Evolutionary conservation across 148 eudicot genomes (phyloP).

Genomic region (Heliosperma pusillum): DNA sequence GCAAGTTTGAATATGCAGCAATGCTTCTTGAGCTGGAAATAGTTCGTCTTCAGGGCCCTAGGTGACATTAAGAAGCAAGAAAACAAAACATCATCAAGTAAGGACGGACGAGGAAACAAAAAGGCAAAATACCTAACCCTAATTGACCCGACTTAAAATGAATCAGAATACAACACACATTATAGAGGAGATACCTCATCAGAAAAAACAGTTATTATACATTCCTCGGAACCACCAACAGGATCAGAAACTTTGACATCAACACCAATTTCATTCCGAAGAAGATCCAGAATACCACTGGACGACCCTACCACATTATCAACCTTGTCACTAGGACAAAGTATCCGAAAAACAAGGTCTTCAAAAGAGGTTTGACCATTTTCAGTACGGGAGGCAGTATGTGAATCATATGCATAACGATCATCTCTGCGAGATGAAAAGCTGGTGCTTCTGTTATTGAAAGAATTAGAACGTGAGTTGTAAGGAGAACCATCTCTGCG

Average conservation of each 20-base stretch:
- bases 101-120: background rate
- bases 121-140: background rate
- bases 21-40: slow-evolving; percentile 98
- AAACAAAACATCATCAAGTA: slow-evolving; percentile 14
- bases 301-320: slow-evolving; percentile 71
- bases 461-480: slow-evolving; percentile 48
- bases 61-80: slow-evolving; percentile 10
- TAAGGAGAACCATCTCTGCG: slow-evolving; percentile 53
- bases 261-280: slow-evolving; percentile 87
- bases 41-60: slow-evolving; percentile 96
- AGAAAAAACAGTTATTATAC: slow-evolving; percentile 60
- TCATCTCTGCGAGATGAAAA: slow-evolving; percentile 49
- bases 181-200: slow-evolving; percentile 58
- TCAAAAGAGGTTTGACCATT: slow-evolving; percentile 50
- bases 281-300: slow-evolving; percentile 81
- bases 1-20: slow-evolving; percentile 89
- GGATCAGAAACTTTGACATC: slow-evolving; percentile 69
- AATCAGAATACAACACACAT: background rate
- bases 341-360: slow-evolving; percentile 82
- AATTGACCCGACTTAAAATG: background rate
- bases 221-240: slow-evolving; percentile 69
- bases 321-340: slow-evolving; percentile 78
- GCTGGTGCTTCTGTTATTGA: slow-evolving; percentile 43
- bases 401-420: slow-evolving; percentile 47
- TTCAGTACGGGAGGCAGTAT: slow-evolving; percentile 38